Evolutionary conservation across 176 grass and related monocot genomes (phyloP).

Genomic region (Carex pumila): DNA sequence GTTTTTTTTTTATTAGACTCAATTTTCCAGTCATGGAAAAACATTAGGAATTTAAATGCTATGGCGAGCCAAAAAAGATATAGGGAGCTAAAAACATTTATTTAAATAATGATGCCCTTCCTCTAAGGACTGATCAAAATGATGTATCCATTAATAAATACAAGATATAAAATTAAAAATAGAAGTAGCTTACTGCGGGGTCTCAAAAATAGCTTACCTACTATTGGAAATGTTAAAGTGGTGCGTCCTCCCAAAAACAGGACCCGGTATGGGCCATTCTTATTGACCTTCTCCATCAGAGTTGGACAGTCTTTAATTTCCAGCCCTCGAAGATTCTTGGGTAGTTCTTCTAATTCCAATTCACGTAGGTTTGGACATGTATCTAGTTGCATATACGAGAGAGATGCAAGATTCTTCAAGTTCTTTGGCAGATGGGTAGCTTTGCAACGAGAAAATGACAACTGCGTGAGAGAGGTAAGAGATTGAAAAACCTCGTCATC

Average conservation of each 20-base stretch:
- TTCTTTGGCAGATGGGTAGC: background rate
- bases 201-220: background rate
- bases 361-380: background rate
- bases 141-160: too few relatives aligned
- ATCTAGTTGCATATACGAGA: background rate
- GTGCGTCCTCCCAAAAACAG: too few relatives aligned
- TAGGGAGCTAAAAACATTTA: too few relatives aligned
- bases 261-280: too few relatives aligned
- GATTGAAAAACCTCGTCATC: background rate
- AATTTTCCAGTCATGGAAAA: too few relatives aligned
- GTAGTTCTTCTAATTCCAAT: background rate
- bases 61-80: too few relatives aligned
- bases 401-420: background rate
- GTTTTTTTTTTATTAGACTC: too few relatives aligned
- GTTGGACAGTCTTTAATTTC: background rate
- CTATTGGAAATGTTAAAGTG: background rate
- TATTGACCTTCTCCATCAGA: background rate
- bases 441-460: background rate
- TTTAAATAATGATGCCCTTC: too few relatives aligned
- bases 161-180: background rate
- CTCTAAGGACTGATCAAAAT: too few relatives aligned
- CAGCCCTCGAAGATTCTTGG: background rate
- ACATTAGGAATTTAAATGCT: too few relatives aligned
- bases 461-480: background rate
- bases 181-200: background rate